A percentile compares a stretch with the other conserved stretches of the same genome.
Conservation (phyloP, 129 eudicot genomes). For the Flaveria trinervia region DNA sequence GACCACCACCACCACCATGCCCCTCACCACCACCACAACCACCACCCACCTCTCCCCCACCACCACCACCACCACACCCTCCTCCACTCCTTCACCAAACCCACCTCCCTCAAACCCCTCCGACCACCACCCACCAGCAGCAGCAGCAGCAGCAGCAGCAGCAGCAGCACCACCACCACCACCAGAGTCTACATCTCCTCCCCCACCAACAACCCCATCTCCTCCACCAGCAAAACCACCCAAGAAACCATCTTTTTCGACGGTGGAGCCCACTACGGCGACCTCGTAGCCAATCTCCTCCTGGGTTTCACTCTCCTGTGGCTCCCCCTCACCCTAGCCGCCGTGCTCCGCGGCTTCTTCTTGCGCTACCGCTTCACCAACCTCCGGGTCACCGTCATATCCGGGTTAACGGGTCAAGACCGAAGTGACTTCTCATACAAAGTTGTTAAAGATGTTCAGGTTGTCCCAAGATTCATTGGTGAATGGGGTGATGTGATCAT, state of each 20-base stretch:
- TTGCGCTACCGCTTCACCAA: constrained; percentile 84
- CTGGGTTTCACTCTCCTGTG: constrained; percentile 94
- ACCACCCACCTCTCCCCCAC: constrained; percentile 30
- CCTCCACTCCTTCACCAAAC: constrained; percentile 33
- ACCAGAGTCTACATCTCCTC: constrained; percentile 62
- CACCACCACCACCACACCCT: constrained; percentile 16
- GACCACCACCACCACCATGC: constrained; percentile 39
- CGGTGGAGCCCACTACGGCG: constrained; percentile 98
- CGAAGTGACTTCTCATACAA: constrained; percentile 85
- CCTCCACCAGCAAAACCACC: constrained; percentile 47
- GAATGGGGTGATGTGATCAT: constrained; percentile 99
- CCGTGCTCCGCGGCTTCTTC: constrained; percentile 83
- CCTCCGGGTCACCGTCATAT: constrained; percentile 81
- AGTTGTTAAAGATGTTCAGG: constrained; percentile 87
- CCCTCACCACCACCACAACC: constrained; percentile 29
- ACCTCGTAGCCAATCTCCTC: constrained; percentile 74
- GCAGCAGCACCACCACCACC: constrained; percentile 30
- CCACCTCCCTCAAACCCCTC: constrained; percentile 29
- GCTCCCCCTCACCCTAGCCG: constrained; percentile 92
- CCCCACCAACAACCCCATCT: constrained; percentile 51
- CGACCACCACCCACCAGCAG: constrained; percentile 38
- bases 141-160: constrained; percentile 32
- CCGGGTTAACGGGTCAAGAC: constrained; percentile 92
- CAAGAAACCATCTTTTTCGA: constrained; percentile 85
- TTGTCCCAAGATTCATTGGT: constrained; percentile 91